These are phyloP conservation scores for Microsporum canis DNA, from an alignment of 2,329 filamentous ascomycete genomes.

Conservation along the genomic window DNA sequence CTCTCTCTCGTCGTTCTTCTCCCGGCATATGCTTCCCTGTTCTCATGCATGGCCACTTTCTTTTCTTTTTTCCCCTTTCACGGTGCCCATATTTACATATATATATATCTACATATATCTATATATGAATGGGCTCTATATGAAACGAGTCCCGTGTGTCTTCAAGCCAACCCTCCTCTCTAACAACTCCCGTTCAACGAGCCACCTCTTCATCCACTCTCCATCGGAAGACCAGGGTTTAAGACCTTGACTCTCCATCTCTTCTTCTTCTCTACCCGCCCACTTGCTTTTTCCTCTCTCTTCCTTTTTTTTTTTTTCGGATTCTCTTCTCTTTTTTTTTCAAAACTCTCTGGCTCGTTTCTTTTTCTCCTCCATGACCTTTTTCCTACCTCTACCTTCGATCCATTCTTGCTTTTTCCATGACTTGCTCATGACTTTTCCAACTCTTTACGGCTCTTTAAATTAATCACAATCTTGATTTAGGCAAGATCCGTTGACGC, in stretches of 20 bases:
- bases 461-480: constrained; percentile 7
- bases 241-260: not conserved
- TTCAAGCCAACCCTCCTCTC: not conserved
- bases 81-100: not conserved
- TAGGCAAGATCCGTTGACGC: constrained; percentile 5
- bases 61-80: constrained; percentile 4
- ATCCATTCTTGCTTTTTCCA: constrained; percentile 1
- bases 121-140: constrained; percentile 3
- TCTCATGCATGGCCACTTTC: constrained; percentile 1
- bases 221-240: constrained; percentile 3
- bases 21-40: constrained; percentile 4
- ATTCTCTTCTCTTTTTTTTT: not conserved
- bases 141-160: constrained; percentile 5
- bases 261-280: not conserved
- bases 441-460: constrained; percentile 5
- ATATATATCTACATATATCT: not conserved
- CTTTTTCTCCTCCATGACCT: not conserved
- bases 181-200: not conserved
- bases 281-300: not conserved
- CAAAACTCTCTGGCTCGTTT: not conserved
- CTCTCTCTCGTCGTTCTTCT: constrained; percentile 8
- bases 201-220: not conserved
- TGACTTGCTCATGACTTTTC: constrained; percentile 6
- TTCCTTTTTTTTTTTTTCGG: not conserved
- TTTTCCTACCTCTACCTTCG: not conserved